Evolutionary conservation across 768 basidiomycete genomes (phyloP), one percentile per base, ranked within the genome.

Genomic region (Crepidotus variabilis): DNA sequence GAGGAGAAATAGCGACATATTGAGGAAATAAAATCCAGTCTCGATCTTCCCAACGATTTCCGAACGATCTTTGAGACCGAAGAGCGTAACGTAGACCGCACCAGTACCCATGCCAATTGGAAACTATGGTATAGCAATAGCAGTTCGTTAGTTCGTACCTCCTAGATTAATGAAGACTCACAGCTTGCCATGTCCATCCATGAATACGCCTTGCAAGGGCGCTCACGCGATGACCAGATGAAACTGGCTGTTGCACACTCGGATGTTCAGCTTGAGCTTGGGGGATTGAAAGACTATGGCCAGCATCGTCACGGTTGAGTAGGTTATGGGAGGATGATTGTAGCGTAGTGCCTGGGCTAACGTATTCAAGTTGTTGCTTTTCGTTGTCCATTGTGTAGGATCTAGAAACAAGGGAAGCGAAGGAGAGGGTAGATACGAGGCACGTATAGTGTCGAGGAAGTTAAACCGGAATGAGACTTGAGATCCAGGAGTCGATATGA

Each of bases 161-260:
- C 22, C 5, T 28, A 47, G n/a, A 9, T 16, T 22, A 14, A n/a
- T 9, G 32, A 28, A 43, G 11, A 70, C 76, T 32, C 61, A 80
- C 78, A 52, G 76, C 77, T 64, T 80, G 77, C 78, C 78, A 79
- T 39, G 75, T 71, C 78, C 78, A 79, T 47, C 78, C 76, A 64
- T 80, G 78, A 47, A 80, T 76, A n/a, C 78, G 70, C 32, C 75
- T 65, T 14, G 74, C 75, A 20, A 78, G 61, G 13, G 64, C 39
- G 58, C 70, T 71, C 48, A 72, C 76, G 48, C 65, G 61, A 13
- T 21, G 45, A 43, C 39, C 11, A 43, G 39, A 3, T 20, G 39
- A 11, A 5, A 11, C 39, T 28, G 39, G 39, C 11, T 16, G 39
- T 3, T 43, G 39, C 39, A 8, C 28, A 28, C 4, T 8, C 28